phyloP scores from a whole-genome alignment of 805 yeast species.

The Lipomyces mesembrius region DNA sequence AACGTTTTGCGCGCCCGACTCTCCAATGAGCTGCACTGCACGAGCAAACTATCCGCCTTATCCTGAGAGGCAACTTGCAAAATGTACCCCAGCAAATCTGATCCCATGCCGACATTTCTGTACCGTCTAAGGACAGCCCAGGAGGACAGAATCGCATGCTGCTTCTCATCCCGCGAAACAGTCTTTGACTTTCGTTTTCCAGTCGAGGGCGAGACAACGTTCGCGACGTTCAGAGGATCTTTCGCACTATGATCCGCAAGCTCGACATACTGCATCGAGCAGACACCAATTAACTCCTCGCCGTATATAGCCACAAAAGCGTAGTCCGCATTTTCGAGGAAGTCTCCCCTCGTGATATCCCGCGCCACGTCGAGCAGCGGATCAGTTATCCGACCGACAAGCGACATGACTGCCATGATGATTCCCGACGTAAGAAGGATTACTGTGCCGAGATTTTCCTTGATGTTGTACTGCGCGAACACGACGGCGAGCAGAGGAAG shows the following conservation, averaged over 20 bases:
- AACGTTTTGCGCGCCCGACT: conserved; percentile 21
- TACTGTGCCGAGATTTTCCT: conserved; percentile 27
- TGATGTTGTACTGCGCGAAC: conserved; percentile 16
- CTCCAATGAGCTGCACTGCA: conserved; percentile 33
- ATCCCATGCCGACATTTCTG: conserved; percentile 38
- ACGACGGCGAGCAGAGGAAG: conserved; percentile 28
- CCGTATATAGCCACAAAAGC: conserved; percentile 31
- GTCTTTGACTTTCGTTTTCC: background rate
- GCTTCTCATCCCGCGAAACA: background rate
- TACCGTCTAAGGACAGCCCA: conserved; percentile 38
- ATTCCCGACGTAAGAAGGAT: conserved; percentile 27
- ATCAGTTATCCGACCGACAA: conserved; percentile 34
- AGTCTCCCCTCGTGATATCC: conserved; percentile 20
- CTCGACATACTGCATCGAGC: conserved; percentile 29
- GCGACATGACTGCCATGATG: conserved; percentile 33
- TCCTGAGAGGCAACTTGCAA: conserved; percentile 25
- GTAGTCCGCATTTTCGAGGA: conserved; percentile 27
- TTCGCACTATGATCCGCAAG: conserved; percentile 18
- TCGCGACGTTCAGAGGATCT: conserved; percentile 4
- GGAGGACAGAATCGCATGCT: conserved; percentile 33
- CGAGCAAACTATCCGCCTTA: conserved; percentile 14
- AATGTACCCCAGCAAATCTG: conserved; percentile 30
- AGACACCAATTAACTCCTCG: conserved; percentile 22
- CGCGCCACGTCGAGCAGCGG: conserved; percentile 24
- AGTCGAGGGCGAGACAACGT: background rate